phyloP scores from a whole-genome alignment of 2,329 filamentous ascomycete genomes.

The Clarireedia hainanense region DNA sequence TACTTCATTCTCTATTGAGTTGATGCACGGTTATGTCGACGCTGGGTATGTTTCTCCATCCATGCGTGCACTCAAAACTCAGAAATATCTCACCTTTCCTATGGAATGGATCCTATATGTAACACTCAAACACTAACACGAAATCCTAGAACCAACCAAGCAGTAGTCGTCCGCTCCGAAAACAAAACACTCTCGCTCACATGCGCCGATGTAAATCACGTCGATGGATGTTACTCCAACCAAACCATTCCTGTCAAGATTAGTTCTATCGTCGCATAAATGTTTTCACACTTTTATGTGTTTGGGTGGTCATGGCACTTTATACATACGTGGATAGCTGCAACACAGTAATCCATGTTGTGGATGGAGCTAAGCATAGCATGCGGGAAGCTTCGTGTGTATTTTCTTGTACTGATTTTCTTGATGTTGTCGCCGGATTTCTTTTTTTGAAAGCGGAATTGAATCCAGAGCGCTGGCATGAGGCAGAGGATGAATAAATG shows the following conservation, averaged over 20 bases:
- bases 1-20: constrained; percentile 15
- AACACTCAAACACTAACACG: neutral
- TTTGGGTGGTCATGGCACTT: too few relatives aligned
- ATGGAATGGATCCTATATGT: neutral
- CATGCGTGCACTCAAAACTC: neutral
- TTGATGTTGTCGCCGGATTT: too few relatives aligned
- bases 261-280: neutral
- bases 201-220: constrained; percentile 7
- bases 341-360: too few relatives aligned
- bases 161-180: neutral
- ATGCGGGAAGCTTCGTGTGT: too few relatives aligned
- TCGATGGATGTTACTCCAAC: constrained; percentile 8
- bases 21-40: constrained; percentile 21
- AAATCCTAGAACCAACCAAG: neutral
- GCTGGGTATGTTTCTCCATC: constrained; percentile 13
- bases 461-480: too few relatives aligned
- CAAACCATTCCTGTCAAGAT: neutral
- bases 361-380: too few relatives aligned
- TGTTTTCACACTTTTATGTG: neutral
- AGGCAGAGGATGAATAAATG: too few relatives aligned
- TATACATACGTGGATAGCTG: too few relatives aligned
- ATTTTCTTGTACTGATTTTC: too few relatives aligned
- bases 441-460: too few relatives aligned
- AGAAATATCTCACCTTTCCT: neutral
- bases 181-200: neutral